Percentiles rank a stretch among this genome's conserved stretches.
These are phyloP conservation scores for Adenanthera pavonina DNA, from an alignment of 306 rosid species.

Conservation along the genomic window DNA sequence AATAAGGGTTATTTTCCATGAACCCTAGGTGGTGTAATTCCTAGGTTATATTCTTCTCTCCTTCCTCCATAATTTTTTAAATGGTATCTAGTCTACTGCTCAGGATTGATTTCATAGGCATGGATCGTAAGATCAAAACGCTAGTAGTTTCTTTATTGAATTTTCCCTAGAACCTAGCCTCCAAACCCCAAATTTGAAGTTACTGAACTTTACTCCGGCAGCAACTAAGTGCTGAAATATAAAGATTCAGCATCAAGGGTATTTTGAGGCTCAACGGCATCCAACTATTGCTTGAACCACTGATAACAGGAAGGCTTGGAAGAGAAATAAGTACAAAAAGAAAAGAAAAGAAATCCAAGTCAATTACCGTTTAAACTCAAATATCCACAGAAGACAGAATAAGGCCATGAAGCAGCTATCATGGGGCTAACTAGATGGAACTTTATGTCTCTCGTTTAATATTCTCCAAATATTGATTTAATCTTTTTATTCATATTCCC, in stretches of 20 bases:
- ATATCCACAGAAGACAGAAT: not conserved
- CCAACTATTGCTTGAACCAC: not conserved
- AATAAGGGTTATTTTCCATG: not conserved
- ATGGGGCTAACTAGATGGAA: constrained; percentile 4
- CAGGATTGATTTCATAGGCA: not conserved
- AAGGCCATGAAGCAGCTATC: constrained; percentile 15
- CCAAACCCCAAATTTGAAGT: not conserved
- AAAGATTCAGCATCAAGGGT: not conserved
- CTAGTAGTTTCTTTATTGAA: not conserved
- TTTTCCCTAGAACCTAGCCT: constrained; percentile 6
- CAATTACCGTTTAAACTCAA: not conserved
- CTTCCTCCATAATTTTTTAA: not conserved
- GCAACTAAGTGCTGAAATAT: not conserved
- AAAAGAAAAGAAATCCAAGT: not conserved
- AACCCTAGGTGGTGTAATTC: not conserved
- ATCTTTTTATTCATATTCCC: not conserved
- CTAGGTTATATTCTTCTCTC: not conserved
- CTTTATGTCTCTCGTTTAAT: constrained; percentile 3
- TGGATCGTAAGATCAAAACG: constrained; percentile 4
- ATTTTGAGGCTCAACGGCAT: constrained; percentile 7
- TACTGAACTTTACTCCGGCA: not conserved
- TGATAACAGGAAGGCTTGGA: not conserved
- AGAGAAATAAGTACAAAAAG: not conserved
- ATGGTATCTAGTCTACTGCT: not conserved
- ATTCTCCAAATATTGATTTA: not conserved